Conservation (phyloP, 2,329 filamentous ascomycete genomes). For the Penicillium sp. region DNA sequence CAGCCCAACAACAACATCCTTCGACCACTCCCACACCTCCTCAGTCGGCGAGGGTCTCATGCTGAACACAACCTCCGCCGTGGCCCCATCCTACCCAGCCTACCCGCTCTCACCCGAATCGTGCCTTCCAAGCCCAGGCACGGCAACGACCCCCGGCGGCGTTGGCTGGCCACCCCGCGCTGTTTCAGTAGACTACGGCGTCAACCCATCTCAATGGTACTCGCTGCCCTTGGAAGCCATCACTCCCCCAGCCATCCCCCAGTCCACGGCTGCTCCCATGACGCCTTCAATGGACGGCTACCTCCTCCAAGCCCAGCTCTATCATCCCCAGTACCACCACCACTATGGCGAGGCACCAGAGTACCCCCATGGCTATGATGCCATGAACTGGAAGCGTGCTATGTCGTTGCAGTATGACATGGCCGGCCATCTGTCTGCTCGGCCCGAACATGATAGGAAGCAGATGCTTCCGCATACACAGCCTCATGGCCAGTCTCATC, state of each 20-base stretch:
- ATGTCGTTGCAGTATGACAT: conserved; percentile 32
- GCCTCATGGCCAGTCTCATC: conserved; percentile 11
- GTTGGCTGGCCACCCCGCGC: conserved; percentile 19
- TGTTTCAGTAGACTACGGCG: conserved; percentile 24
- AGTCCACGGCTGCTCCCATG: conserved; percentile 25
- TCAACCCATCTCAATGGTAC: conserved; percentile 32
- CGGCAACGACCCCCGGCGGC: conserved; percentile 22
- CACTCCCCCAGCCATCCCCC: conserved; percentile 26
- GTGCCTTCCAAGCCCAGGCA: conserved; percentile 30
- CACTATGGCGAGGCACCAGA: conserved; percentile 19
- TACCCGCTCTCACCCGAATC: conserved; percentile 32
- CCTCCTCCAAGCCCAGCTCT: conserved; percentile 23
- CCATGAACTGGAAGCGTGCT: conserved; percentile 33
- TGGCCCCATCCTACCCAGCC: conserved; percentile 28
- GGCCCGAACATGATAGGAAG: conserved; percentile 14
- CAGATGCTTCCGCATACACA: conserved; percentile 1
- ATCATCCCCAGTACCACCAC: conserved; percentile 22
- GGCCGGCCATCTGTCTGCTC: conserved; percentile 9
- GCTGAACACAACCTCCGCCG: conserved; percentile 27
- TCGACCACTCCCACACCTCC: conserved; percentile 30
- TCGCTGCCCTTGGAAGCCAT: conserved; percentile 29
- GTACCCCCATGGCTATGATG: conserved; percentile 21
- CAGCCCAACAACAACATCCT: conserved; percentile 25
- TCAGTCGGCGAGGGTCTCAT: conserved; percentile 27
- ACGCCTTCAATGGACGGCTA: conserved; percentile 24